These are phyloP conservation scores for Singerocomus inundabilis DNA, from an alignment of 1,284 basidiomycete genomes.

Conservation along the genomic window DNA sequence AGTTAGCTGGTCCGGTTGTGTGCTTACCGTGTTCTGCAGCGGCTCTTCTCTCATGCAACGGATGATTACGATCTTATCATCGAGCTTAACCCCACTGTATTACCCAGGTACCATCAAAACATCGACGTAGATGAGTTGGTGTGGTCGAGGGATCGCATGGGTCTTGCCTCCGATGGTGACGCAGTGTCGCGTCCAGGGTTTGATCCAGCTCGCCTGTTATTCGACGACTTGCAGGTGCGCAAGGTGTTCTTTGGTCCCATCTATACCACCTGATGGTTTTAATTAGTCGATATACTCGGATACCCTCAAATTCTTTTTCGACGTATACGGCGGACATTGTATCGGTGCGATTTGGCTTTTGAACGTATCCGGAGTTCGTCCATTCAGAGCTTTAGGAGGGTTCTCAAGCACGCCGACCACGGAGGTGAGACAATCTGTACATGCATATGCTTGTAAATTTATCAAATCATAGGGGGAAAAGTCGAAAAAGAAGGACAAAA, in stretches of 20 bases:
- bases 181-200: slow-evolving; percentile 61
- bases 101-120: slow-evolving; percentile 77
- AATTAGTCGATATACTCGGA: slow-evolving; percentile 72
- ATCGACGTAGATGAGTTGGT: slow-evolving; percentile 47
- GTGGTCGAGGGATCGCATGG: slow-evolving; percentile 44
- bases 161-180: slow-evolving; percentile 47
- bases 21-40: slow-evolving; percentile 40
- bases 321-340: slow-evolving; percentile 74
- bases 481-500: slow-evolving; percentile 57
- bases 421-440: slow-evolving; percentile 32
- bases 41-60: slow-evolving; percentile 81
- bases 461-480: slow-evolving; percentile 35
- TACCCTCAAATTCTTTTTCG: slow-evolving; percentile 83
- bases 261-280: slow-evolving; percentile 5
- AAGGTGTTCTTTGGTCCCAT: background rate
- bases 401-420: slow-evolving; percentile 65
- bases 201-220: slow-evolving; percentile 75
- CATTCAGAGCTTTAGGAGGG: slow-evolving; percentile 82
- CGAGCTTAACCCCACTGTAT: slow-evolving; percentile 60
- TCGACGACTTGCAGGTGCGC: slow-evolving; percentile 69
- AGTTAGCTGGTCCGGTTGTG: background rate
- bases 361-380: slow-evolving; percentile 48
- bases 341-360: slow-evolving; percentile 92
- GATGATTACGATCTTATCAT: slow-evolving; percentile 87
- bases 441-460: background rate